phyloP scores from a whole-genome alignment of 169 alveolate species.

The Cystoisospora suis region DNA sequence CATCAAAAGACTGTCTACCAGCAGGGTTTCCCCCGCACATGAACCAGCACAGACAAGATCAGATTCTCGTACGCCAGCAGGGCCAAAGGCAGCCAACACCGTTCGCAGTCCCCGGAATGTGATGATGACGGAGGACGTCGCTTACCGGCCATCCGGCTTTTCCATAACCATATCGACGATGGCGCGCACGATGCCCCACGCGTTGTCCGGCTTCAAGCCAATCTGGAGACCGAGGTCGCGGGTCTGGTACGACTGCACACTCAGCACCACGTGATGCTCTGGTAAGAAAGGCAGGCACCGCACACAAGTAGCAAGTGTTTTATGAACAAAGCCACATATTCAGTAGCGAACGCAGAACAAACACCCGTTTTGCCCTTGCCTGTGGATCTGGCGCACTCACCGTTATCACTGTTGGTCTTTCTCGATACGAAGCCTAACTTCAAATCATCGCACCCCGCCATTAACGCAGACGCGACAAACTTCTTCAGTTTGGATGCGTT shows the following conservation, averaged over 20 bases:
- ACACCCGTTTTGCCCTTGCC: neutral
- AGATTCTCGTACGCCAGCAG: no score
- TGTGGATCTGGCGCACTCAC: constrained; percentile 35
- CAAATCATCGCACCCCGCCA: constrained; percentile 88
- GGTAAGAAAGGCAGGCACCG: neutral
- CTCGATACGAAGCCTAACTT: constrained; percentile 87
- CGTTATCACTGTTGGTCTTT: constrained; percentile 84
- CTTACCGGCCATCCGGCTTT: constrained; percentile 88
- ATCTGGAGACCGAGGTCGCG: constrained; percentile 88
- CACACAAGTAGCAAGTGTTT: neutral
- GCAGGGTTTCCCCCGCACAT: no score
- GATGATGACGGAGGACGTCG: neutral
- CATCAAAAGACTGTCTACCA: no score
- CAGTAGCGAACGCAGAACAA: no score
- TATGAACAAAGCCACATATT: neutral
- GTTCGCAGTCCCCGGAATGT: no score
- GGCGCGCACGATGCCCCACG: constrained; percentile 89
- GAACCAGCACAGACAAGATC: no score
- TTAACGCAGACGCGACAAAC: constrained; percentile 87
- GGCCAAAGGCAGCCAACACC: no score
- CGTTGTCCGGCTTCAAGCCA: constrained; percentile 87
- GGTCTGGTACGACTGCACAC: constrained; percentile 87
- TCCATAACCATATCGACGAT: constrained; percentile 79
- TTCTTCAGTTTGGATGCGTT: constrained; percentile 87
- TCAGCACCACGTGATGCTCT: constrained; percentile 79